A percentile compares a stretch with the other conserved stretches of the same genome.
Evolutionary conservation across 2,329 filamentous ascomycete genomes (phyloP).

Genomic region (Aspergillus floridensis): DNA sequence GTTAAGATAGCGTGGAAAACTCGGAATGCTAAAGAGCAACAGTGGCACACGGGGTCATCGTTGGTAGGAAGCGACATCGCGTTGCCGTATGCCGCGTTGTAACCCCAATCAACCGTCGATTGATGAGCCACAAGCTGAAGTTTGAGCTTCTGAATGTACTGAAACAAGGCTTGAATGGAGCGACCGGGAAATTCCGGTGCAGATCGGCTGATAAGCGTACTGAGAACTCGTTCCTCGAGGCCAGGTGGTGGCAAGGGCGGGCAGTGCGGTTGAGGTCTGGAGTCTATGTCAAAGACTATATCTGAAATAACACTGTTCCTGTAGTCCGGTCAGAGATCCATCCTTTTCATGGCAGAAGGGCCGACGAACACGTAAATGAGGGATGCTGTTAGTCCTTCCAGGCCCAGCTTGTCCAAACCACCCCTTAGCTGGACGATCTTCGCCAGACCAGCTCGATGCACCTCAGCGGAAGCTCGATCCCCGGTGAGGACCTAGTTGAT

Average conservation of each 20-base stretch:
- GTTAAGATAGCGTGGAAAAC: not conserved
- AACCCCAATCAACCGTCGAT: too few species aligned
- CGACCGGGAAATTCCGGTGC: too few species aligned
- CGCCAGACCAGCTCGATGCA: not conserved
- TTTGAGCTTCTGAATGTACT: too few species aligned
- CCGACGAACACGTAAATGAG: constrained; percentile 1
- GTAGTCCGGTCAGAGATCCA: not conserved
- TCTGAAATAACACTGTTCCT: constrained; percentile 5
- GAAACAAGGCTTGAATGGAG: too few species aligned
- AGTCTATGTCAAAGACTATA: not conserved
- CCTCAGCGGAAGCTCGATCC: not conserved
- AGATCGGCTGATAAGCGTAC: too few species aligned
- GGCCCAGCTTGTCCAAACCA: not conserved
- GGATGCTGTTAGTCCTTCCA: not conserved
- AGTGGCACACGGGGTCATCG: not conserved
- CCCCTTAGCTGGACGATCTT: constrained; percentile 3
- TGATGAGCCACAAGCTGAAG: too few species aligned
- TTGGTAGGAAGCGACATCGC: too few species aligned
- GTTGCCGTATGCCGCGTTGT: too few species aligned
- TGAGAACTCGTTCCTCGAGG: not conserved
- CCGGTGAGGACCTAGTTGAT: not conserved
- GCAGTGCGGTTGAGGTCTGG: not conserved
- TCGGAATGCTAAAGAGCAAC: not conserved
- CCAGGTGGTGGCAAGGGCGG: not conserved
- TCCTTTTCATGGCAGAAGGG: too few species aligned